These are phyloP conservation scores for Austroboletus festivus DNA, from an alignment of 768 basidiomycete genomes.

Conservation along the genomic window DNA sequence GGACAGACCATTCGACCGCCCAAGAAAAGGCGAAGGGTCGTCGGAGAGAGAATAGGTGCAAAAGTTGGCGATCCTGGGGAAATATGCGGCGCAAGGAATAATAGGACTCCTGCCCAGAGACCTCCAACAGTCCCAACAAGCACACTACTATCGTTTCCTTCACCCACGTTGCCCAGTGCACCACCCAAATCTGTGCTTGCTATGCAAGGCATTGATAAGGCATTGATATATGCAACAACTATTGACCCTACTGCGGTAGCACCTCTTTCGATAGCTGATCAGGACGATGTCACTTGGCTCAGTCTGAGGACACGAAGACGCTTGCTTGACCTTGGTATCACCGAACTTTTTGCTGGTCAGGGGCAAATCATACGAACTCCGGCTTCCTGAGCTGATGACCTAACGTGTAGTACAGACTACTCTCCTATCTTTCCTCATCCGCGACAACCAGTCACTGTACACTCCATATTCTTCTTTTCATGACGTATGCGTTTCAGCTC, in stretches of 20 bases:
- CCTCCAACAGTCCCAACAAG: slow-evolving; percentile 22
- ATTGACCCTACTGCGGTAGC: slow-evolving; percentile 53
- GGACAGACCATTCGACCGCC: slow-evolving; percentile 27
- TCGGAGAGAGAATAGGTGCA: slow-evolving; percentile 21
- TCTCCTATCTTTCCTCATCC: slow-evolving; percentile 79
- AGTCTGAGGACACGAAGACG: slow-evolving; percentile 58
- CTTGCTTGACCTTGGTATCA: slow-evolving; percentile 74
- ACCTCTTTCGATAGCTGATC: slow-evolving; percentile 39
- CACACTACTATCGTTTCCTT: slow-evolving; percentile 65
- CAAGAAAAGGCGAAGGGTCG: slow-evolving; percentile 45
- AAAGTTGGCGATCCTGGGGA: slow-evolving; percentile 1
- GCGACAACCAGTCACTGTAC: slow-evolving; percentile 50
- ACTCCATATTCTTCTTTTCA: slow-evolving; percentile 60
- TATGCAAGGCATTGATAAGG: slow-evolving; percentile 75
- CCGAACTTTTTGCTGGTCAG: slow-evolving; percentile 85
- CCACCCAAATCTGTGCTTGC: slow-evolving; percentile 71
- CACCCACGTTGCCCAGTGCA: slow-evolving; percentile 60
- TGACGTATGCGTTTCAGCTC: slow-evolving; percentile 93
- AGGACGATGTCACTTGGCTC: slow-evolving; percentile 47
- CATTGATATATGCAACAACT: slow-evolving; percentile 64
- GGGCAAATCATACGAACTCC: slow-evolving; percentile 4
- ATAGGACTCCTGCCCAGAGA: slow-evolving; percentile 2
- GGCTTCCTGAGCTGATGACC: slow-evolving; percentile 12
- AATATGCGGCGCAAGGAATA: background rate
- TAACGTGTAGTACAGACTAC: slow-evolving; percentile 74